Percentiles rank a stretch among this genome's conserved stretches.
These are phyloP conservation scores for Gastrolobium villosum DNA, from an alignment of 306 rosid genomes.

Conservation along the genomic window DNA sequence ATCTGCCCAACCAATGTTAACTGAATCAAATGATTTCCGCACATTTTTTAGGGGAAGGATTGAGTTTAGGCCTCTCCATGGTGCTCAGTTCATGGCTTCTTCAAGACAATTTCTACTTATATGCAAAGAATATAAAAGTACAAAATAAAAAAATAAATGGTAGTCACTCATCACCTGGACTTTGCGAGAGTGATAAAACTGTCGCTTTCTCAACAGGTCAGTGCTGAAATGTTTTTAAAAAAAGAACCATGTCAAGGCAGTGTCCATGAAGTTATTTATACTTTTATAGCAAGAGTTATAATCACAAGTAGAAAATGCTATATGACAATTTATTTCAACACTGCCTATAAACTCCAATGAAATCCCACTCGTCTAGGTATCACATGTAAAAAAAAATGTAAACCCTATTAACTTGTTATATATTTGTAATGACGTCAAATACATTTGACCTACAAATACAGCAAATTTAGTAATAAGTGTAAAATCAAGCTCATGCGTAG, in stretches of 20 bases:
- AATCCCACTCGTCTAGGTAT: background rate
- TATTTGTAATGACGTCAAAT: constrained; percentile 28
- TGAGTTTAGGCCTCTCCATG: constrained; percentile 18
- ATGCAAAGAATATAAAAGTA: constrained; percentile 38
- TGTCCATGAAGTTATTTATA: constrained; percentile 28
- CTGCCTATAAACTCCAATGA: constrained; percentile 12
- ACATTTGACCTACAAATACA: constrained; percentile 29
- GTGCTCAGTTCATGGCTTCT: constrained; percentile 22
- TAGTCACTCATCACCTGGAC: constrained; percentile 68
- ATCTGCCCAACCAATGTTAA: background rate
- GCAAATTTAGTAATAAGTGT: constrained; percentile 26
- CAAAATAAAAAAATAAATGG: constrained; percentile 18
- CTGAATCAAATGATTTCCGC: background rate
- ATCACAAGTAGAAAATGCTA: constrained; percentile 28
- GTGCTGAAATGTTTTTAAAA: constrained; percentile 62
- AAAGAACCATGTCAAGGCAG: constrained; percentile 41
- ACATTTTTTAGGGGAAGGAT: background rate
- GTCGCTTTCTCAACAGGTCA: constrained; percentile 67
- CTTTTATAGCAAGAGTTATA: constrained; percentile 24
- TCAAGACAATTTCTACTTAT: constrained; percentile 1
- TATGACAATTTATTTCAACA: constrained; percentile 26
- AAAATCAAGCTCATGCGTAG: constrained; percentile 10
- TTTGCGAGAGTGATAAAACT: constrained; percentile 86
- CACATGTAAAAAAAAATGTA: background rate
- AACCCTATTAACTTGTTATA: background rate